Percentiles rank a stretch among this genome's conserved stretches.
Evolutionary conservation across 2,329 filamentous ascomycete genomes (phyloP).

Genomic region (Trichoderma sp.): DNA sequence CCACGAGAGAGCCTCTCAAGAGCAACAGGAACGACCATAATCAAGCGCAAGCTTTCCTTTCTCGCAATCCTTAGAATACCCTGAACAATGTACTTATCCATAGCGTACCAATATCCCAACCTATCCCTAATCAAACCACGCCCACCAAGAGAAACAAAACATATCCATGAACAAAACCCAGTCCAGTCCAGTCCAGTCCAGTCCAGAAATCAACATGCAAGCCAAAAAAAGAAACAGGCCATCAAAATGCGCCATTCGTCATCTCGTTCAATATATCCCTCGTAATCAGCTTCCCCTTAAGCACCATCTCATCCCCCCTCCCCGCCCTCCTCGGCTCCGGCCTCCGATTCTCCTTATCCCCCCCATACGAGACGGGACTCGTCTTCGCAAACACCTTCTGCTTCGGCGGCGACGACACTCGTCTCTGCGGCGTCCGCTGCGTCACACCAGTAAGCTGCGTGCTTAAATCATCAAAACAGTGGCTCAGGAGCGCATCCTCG

Average conservation of each 20-base stretch:
- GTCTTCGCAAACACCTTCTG: not conserved
- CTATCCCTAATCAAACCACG: not conserved
- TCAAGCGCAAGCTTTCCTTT: not conserved
- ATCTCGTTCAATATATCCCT: slow-evolving; percentile 78
- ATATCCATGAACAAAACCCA: not conserved
- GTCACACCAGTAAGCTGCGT: slow-evolving; percentile 49
- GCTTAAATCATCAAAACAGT: slow-evolving; percentile 64
- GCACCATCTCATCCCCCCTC: slow-evolving; percentile 61
- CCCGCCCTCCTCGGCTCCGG: slow-evolving; percentile 58
- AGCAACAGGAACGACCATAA: slow-evolving; percentile 32
- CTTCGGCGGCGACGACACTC: slow-evolving; percentile 24
- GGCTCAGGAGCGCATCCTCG: slow-evolving; percentile 62
- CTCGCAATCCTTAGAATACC: not conserved
- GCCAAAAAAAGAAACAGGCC: not conserved
- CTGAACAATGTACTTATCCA: slow-evolving; percentile 18
- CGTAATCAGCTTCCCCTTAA: slow-evolving; percentile 69
- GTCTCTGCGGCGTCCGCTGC: slow-evolving; percentile 39
- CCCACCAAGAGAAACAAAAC: not conserved
- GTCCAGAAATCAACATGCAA: too few relatives aligned
- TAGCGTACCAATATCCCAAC: slow-evolving; percentile 4
- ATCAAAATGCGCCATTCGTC: slow-evolving; percentile 48
- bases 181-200: not conserved
- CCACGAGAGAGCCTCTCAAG: slow-evolving; percentile 27
- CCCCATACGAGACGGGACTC: slow-evolving; percentile 41
- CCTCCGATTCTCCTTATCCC: slow-evolving; percentile 52